phyloP scores from a whole-genome alignment of 2,329 filamentous ascomycete genomes.

The Trichoderma atrobrunneum region DNA sequence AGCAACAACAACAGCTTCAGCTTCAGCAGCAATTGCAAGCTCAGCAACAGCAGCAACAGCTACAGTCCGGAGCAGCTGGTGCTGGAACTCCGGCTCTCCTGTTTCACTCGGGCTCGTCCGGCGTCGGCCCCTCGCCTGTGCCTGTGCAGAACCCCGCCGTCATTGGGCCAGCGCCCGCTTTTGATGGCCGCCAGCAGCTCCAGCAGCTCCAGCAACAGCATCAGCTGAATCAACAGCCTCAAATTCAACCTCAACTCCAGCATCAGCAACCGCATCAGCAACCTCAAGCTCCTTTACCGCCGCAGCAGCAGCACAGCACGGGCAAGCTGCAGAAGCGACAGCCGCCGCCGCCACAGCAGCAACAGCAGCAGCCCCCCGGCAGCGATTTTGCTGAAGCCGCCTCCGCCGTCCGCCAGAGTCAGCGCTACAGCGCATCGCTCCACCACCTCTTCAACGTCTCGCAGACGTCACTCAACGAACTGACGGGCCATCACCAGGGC shows the following conservation, averaged over 20 bases:
- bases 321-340: constrained; percentile 35
- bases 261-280: constrained; percentile 28
- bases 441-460: constrained; percentile 34
- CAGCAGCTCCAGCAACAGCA: constrained; percentile 31
- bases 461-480: constrained; percentile 28
- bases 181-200: constrained; percentile 14
- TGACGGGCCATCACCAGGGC: constrained; percentile 26
- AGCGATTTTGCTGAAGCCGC: constrained; percentile 41
- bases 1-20: constrained; percentile 31
- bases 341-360: constrained; percentile 13
- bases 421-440: constrained; percentile 43
- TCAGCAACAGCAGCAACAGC: constrained; percentile 30
- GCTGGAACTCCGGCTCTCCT: constrained; percentile 30
- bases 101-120: constrained; percentile 19
- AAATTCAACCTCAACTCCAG: constrained; percentile 21
- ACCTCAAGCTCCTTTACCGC: constrained; percentile 19
- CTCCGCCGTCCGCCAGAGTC: constrained; percentile 48
- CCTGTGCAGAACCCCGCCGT: constrained; percentile 24
- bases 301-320: background rate
- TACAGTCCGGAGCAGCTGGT: constrained; percentile 37
- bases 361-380: constrained; percentile 32
- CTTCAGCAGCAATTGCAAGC: constrained; percentile 32
- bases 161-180: constrained; percentile 29
- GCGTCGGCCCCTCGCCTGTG: constrained; percentile 12
- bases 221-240: background rate